Evolutionary conservation across 192 early-diverging fungal genomes (phyloP).

Genomic region (Funneliformis geosporum): DNA sequence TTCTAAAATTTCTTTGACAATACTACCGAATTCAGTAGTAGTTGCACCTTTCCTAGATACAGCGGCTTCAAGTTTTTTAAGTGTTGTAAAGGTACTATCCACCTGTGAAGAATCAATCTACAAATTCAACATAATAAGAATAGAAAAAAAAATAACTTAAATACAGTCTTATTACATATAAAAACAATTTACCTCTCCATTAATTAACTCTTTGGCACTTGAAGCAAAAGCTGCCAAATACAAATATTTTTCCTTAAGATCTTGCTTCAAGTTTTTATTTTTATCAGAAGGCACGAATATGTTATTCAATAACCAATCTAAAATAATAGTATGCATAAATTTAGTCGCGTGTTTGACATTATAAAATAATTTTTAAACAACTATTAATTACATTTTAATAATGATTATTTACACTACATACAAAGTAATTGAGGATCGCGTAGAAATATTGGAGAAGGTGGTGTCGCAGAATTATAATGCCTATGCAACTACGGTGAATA

Average conservation of each 20-base stretch:
- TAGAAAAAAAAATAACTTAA: not conserved
- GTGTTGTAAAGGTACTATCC: conserved; percentile 36
- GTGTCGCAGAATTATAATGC: conserved; percentile 42
- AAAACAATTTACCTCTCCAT: conserved; percentile 31
- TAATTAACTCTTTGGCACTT: conserved; percentile 43
- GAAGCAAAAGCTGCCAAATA: conserved; percentile 55
- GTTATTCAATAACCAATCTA: conserved; percentile 36
- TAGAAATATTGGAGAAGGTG: conserved; percentile 47
- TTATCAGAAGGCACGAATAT: conserved; percentile 52
- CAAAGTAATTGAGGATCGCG: conserved; percentile 42
- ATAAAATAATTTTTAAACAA: too few relatives aligned
- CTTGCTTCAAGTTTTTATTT: conserved; percentile 47
- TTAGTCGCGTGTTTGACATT: not conserved
- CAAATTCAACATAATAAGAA: too few relatives aligned
- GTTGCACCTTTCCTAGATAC: conserved; percentile 42
- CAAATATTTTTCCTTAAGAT: conserved; percentile 56
- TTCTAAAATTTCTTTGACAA: conserved; percentile 42
- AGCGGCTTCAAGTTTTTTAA: conserved; percentile 42
- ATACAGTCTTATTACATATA: not conserved
- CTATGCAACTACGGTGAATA: conserved; percentile 44
- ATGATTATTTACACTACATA: conserved; percentile 25
- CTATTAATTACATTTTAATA: not conserved
- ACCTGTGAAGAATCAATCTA: conserved; percentile 41
- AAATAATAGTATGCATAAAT: not conserved
- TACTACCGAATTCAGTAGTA: conserved; percentile 43